These are phyloP conservation scores for Cystoisospora suis DNA, from an alignment of 169 alveolate genomes.

Conservation along the genomic window DNA sequence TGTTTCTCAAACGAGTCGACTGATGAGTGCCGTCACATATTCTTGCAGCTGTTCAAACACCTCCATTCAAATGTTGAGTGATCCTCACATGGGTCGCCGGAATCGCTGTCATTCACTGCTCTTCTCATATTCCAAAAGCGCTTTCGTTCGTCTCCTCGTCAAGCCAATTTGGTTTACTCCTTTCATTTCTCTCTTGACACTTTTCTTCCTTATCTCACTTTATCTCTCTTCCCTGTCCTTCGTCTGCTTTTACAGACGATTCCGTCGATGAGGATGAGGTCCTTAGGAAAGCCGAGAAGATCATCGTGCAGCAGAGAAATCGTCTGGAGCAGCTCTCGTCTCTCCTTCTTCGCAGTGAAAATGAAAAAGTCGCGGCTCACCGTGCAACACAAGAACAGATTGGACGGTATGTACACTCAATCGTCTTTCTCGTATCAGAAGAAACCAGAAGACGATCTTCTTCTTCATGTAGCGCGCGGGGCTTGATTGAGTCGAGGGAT, in stretches of 20 bases:
- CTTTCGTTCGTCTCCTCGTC: too few relatives aligned
- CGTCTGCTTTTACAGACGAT: background rate
- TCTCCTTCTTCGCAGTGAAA: background rate
- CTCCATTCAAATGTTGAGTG: too few relatives aligned
- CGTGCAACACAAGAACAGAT: background rate
- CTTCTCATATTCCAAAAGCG: too few relatives aligned
- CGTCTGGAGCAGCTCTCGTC: conserved; percentile 25
- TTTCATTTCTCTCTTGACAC: too few relatives aligned
- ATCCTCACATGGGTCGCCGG: too few relatives aligned
- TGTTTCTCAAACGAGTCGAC: too few relatives aligned
- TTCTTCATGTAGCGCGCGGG: background rate
- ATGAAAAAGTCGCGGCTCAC: conserved; percentile 8
- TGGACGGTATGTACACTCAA: background rate
- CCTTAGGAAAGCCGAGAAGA: background rate
- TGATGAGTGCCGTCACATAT: too few relatives aligned
- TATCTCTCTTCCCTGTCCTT: too few relatives aligned
- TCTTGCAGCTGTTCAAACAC: too few relatives aligned
- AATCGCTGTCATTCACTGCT: too few relatives aligned
- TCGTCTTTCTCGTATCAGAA: background rate
- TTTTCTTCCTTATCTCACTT: too few relatives aligned
- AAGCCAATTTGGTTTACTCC: too few relatives aligned
- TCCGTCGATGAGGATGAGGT: background rate
- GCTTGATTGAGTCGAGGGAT: background rate
- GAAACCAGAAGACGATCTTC: background rate
- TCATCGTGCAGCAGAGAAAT: conserved; percentile 10